Base-by-base conservation (phyloP, 257 asterid species). In the Solanum neorickii region DNA sequence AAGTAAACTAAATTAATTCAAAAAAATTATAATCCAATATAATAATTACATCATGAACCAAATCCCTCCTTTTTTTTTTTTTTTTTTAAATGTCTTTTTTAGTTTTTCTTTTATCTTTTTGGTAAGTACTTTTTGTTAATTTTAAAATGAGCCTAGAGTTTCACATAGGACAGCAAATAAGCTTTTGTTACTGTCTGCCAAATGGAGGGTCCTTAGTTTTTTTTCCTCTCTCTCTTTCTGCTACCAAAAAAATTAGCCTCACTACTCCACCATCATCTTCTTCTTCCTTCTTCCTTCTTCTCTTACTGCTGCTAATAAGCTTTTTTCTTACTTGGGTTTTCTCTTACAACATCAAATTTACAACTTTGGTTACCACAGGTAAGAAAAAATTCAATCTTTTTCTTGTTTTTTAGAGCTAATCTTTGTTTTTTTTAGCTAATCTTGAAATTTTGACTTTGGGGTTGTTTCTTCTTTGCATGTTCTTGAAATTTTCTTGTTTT, bases 161-260 rank as follows among this genome's bases (percentile, higher is more conserved):
- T 88, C 88, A 59, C 90, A 88, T 88, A 87, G 86, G 91, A 91
- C 91, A 89, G 90, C 93, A 91, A 91, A 89, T 69, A 66, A 89
- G 91, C 88, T 89, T 89, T 87, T 87, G 89, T 87, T 83, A 77
- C 88, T 84, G 89, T 90, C 88, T 90, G 91, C 91, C 91, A 84
- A 72, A 91, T 88, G 91, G 90, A 91, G 89, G 92, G 90, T 87
- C 89, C 93, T 87, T 90, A 90, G 87, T 68, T 85, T 42, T 69
- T 46, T 86, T 46, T 69, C 39, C 87, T 74, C 85, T 68, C 84
- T 87, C 82, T 89, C 89, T 69, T 74, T 85, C 29, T 73, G 27
- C 59, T 60, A 23, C 23, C 86, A 83, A 77, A 18, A 56, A 21
- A 75, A 49, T 18, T 56, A 33, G 41, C 60, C 82, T 88, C 83